A percentile compares a stretch with the other conserved stretches of the same genome.
Conservation (phyloP, 2,329 filamentous ascomycete genomes). For the Tolypocladium sp. region DNA sequence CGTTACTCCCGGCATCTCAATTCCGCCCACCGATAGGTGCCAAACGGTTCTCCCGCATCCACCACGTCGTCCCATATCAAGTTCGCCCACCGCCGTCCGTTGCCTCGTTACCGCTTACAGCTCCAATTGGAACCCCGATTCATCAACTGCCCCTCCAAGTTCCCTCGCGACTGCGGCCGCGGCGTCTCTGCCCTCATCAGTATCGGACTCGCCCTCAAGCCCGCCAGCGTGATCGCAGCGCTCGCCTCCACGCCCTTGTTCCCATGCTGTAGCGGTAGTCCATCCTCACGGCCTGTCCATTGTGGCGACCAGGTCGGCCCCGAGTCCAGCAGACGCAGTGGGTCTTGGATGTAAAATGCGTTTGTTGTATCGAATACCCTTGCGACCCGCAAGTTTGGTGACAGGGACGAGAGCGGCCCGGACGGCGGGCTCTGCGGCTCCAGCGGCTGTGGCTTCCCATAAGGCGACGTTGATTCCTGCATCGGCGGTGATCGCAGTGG, state of each 20-base stretch:
- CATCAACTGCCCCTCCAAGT: constrained; percentile 7
- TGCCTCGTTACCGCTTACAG: constrained; percentile 4
- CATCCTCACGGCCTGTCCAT: background rate
- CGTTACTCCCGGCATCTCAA: background rate
- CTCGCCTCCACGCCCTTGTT: background rate
- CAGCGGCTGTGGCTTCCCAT: constrained; percentile 15
- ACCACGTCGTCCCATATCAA: background rate
- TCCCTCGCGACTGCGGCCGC: background rate
- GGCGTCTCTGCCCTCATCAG: constrained; percentile 1
- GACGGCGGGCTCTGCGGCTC: constrained; percentile 18
- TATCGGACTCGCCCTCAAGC: constrained; percentile 11
- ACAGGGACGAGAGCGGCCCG: constrained; percentile 20
- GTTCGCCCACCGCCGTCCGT: background rate
- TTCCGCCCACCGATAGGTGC: background rate
- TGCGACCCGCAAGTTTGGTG: constrained; percentile 18
- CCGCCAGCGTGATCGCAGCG: constrained; percentile 13
- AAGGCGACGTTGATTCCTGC: constrained; percentile 7
- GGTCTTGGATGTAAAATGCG: constrained; percentile 13
- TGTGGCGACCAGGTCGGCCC: constrained; percentile 6
- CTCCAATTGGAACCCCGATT: constrained; percentile 11
- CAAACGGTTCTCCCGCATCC: background rate
- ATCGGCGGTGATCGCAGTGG: constrained; percentile 17
- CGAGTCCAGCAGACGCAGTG: constrained; percentile 11
- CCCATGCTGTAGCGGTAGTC: background rate
- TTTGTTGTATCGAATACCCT: constrained; percentile 9